Base-by-base conservation (phyloP, 129 eudicot genomes). In the Pseudognaphalium luteoalbum region DNA sequence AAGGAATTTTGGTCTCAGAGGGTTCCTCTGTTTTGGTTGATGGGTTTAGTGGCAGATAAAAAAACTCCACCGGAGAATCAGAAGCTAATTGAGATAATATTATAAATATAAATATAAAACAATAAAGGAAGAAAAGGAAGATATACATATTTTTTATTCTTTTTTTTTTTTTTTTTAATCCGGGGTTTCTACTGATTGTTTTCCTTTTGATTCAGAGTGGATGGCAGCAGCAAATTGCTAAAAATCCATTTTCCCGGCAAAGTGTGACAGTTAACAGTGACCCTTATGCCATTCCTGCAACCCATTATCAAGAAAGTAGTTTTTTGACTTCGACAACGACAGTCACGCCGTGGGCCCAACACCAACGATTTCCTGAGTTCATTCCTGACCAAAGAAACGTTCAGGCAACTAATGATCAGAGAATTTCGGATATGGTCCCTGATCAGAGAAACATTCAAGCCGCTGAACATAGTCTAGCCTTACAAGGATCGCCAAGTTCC, bases 221-320 rank as follows among this genome's bases (percentile, higher is more conserved):
- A 68, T 85, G 86, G 93, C 82, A 73, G 82, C 64, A 85, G 63
- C 86, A 86, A 42, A 61, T 76, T 59, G 81, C 80, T 5, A 88
- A 85, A 83, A 91, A 86, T 78, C 96, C 87, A 3, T 87, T 87
- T 85, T 84, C 91, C 4, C 83, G 86, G 41, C 91, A 86, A 76
- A 88, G 62, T 44, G 63, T 71, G 41, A 67, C 81, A 25, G 78
- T 81, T 33, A 75, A 75, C 10, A 83, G 87, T 39, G 87, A 74
- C 8, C 60, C 73, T 6, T 81, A 80, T 66, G 72, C 70, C 41
- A 76, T 79, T 50, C 68, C 86, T 12, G 74, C 57, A 42, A 73
- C 76, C 67, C 42, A 42, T 71, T 61, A 65, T 22, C 87, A 79
- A 60, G 83, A 76, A 81, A 70, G 50, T 60, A 52, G 78, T 35